Base-by-base conservation (phyloP, 2,329 filamentous ascomycete species). In the Diaporthe vaccinii region DNA sequence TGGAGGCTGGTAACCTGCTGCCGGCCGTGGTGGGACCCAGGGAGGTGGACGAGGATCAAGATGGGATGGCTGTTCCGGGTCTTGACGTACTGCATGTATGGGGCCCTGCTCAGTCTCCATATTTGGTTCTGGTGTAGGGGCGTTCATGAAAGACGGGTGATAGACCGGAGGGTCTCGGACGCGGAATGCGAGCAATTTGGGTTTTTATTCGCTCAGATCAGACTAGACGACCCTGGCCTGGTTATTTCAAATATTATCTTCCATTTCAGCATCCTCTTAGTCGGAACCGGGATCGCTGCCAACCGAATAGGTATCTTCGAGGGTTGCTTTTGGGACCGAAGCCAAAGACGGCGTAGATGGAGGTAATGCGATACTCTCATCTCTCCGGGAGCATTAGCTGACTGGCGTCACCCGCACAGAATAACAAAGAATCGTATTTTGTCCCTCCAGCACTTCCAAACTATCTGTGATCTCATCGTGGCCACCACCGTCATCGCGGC, bases 81-180 rank as follows among this genome's bases (percentile, higher is more conserved):
- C 44, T 44, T 71, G 2, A 75, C 69, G 67, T 69, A 71, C 28
- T 39, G 76, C 2, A 53, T 75, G 59, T 74, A 76, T 25, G 71
- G 76, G 2, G 73, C 72, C 6, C 34, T 79, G 14, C 49, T 77
- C 39, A 46, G 77, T 36, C 75, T 78, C 22, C 75, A 78, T 59
- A 74, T 78, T 7, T 79, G 78, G 78, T 78, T 79, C 75, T 81
- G 79, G 79, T 77, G 73, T 3, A 58, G 65, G 0, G 80, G 79
- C 0, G 78, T 80, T 1, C 75, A 77, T 22, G 41, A 68, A 22
- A 46, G 73, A 28, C 72, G 62, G 53, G 20, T 20, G 31, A 41
- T n/a, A 0, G 22, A 28, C 5, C 14, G 12, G 9, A 15, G 3
- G 5, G n/a, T n/a, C n/a, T n/a, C 51, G 22, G 70, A 51, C 10